Base-by-base conservation (phyloP, 495 filamentous ascomycete species). In the Pyrenula aspistea region DNA sequence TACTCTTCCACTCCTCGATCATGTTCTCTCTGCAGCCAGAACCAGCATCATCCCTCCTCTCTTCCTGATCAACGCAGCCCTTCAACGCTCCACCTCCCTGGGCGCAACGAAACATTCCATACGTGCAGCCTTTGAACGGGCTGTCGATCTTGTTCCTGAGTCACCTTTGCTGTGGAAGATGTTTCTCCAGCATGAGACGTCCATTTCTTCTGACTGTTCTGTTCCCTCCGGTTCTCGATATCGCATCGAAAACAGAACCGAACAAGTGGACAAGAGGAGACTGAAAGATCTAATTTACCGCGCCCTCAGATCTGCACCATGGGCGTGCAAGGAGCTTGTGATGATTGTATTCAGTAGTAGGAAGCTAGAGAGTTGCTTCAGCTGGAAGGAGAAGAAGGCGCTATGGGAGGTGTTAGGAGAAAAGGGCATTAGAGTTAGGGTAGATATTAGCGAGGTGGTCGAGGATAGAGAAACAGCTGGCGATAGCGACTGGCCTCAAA, bases 81-180 rank as follows among this genome's bases (percentile, higher is more conserved):
- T 84, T 24, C 68, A 66, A 56, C 74, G 75, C 21, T 62, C 71
- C 31, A n/a, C 62, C 19, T 61, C 61, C 56, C 51, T 65, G 31
- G 71, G 74, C 19, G 82, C 81, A 15, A 89, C 82, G 20, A 57
- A 69, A 0, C 74, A 87, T 61, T 81, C 86, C 1, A 73, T 78
- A 2, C 81, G 82, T 15, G 75, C 80, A 2, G 79, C 85, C 1
- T 91, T 93, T 57, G 89, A 93, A 67, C 77, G 75, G 25, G 87
- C 87, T 1, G 68, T 92, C 2, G 61, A 53, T 67, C 67, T 22
- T 74, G 67, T 55, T 51, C 60, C 48, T 19, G 55, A 55, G 24
- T 25, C 53, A 24, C 68, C 79, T 3, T 69, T 73, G 0, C 59
- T 91, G 24, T 93, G 88, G 88, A 75, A 77, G 60, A 67, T 78